Conservation (phyloP, 495 filamentous ascomycete species). For the Glonium stellatum region DNA sequence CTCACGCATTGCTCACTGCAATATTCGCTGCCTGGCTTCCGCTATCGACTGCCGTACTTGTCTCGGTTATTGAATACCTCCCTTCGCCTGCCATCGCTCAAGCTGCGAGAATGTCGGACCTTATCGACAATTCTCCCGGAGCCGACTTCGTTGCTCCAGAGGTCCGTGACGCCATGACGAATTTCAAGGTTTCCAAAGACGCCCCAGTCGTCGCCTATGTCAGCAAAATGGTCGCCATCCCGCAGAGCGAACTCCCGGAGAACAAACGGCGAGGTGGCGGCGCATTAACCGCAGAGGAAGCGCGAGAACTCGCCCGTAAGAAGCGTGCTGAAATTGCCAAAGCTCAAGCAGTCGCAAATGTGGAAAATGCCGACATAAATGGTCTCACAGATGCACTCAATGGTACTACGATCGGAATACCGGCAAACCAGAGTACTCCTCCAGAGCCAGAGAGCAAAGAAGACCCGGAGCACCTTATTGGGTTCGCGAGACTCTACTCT, state of each 20-base stretch:
- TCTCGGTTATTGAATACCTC: constrained; percentile 87
- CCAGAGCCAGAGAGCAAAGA: constrained; percentile 35
- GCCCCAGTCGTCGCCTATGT: constrained; percentile 90
- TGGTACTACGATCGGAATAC: constrained; percentile 42
- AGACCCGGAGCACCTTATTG: constrained; percentile 71
- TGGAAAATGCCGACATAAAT: constrained; percentile 33
- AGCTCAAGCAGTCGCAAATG: constrained; percentile 55
- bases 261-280: constrained; percentile 61
- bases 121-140: constrained; percentile 78
- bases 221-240: constrained; percentile 96
- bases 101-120: constrained; percentile 65
- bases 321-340: constrained; percentile 81
- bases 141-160: constrained; percentile 56
- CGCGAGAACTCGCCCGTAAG: constrained; percentile 74
- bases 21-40: constrained; percentile 89
- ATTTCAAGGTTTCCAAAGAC: constrained; percentile 59
- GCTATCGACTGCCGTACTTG: constrained; percentile 82
- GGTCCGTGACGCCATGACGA: constrained; percentile 70
- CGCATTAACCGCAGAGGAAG: constrained; percentile 78
- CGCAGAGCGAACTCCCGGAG: constrained; percentile 78
- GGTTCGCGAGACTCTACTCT: constrained; percentile 89
- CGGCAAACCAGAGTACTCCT: constrained; percentile 21
- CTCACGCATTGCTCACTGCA: constrained; percentile 72
- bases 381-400: constrained; percentile 50
- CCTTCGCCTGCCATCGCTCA: constrained; percentile 83